phyloP scores from a whole-genome alignment of 768 basidiomycete species.

The Trametopsis cervina region DNA sequence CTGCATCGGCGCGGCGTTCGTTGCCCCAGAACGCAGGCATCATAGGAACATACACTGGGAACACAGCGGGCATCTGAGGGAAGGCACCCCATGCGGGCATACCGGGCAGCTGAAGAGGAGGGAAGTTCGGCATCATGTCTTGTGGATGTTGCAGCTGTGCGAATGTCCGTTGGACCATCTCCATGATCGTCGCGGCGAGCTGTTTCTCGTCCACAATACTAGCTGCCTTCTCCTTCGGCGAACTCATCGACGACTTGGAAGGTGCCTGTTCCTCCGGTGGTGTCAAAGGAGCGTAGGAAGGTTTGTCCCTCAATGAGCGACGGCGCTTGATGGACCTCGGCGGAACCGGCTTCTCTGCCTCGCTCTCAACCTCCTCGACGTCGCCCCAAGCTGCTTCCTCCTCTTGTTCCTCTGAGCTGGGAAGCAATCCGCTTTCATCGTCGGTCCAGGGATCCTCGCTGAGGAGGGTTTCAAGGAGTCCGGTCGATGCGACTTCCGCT shows the following conservation, averaged over 20 bases:
- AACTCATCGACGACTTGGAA: slow-evolving; percentile 4
- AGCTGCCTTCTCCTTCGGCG: slow-evolving; percentile 21
- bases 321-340: slow-evolving; percentile 1
- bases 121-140: slow-evolving; percentile 45
- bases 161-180: slow-evolving; percentile 71
- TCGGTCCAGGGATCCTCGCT: slow-evolving; percentile 8
- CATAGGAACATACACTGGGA: slow-evolving; percentile 71
- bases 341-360: slow-evolving; percentile 22
- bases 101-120: slow-evolving; percentile 38
- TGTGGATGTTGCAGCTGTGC: slow-evolving; percentile 50
- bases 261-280: not conserved
- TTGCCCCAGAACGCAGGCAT: slow-evolving; percentile 56
- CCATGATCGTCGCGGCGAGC: slow-evolving; percentile 44
- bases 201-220: slow-evolving; percentile 25
- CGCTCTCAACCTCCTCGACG: slow-evolving; percentile 54
- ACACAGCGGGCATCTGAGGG: slow-evolving; percentile 69
- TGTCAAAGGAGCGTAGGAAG: not conserved
- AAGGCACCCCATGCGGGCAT: slow-evolving; percentile 44
- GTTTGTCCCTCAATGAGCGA: slow-evolving; percentile 3
- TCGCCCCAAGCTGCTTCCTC: slow-evolving; percentile 65
- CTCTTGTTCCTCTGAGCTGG: slow-evolving; percentile 33
- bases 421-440: slow-evolving; percentile 14
- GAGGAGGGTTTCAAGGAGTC: slow-evolving; percentile 37
- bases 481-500: slow-evolving; percentile 44
- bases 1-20: slow-evolving; percentile 22